Conservation (phyloP, 2,329 filamentous ascomycete genomes). For the Pseudogymnoascus sp. region DNA sequence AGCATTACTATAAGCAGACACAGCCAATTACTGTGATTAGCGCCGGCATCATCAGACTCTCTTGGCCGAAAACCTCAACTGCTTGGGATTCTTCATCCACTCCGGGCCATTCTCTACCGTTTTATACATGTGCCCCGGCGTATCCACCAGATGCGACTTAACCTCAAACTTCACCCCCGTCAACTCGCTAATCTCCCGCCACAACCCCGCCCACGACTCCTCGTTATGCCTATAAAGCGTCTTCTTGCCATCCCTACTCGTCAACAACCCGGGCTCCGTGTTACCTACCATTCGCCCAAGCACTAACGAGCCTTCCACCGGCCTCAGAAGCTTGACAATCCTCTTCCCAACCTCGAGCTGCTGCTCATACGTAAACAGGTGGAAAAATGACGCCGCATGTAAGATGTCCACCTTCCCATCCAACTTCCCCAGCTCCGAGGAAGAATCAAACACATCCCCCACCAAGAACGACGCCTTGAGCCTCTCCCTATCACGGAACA, state of each 20-base stretch:
- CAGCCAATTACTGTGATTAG: too few relatives aligned
- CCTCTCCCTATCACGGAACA: constrained; percentile 30
- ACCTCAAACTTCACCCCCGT: neutral
- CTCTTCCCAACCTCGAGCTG: constrained; percentile 32
- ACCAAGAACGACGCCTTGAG: constrained; percentile 29
- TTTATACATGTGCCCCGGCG: neutral
- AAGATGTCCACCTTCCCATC: constrained; percentile 36
- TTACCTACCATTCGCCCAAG: constrained; percentile 34
- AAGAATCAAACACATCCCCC: constrained; percentile 28
- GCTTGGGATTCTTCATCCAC: neutral
- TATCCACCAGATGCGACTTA: neutral
- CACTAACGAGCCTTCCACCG: constrained; percentile 28
- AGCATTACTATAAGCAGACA: too few relatives aligned
- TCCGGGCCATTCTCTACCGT: too few relatives aligned
- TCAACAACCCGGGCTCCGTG: neutral
- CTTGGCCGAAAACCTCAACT: neutral
- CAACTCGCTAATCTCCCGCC: neutral
- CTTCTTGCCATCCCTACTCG: neutral
- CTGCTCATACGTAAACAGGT: constrained; percentile 35
- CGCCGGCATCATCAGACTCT: neutral
- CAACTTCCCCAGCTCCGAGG: constrained; percentile 27
- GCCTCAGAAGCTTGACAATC: constrained; percentile 17
- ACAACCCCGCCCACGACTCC: neutral
- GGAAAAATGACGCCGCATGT: constrained; percentile 36
- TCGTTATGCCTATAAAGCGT: neutral